Evolutionary conservation across 2,329 filamentous ascomycete genomes (phyloP).

Genomic region (Colletotrichum horii): DNA sequence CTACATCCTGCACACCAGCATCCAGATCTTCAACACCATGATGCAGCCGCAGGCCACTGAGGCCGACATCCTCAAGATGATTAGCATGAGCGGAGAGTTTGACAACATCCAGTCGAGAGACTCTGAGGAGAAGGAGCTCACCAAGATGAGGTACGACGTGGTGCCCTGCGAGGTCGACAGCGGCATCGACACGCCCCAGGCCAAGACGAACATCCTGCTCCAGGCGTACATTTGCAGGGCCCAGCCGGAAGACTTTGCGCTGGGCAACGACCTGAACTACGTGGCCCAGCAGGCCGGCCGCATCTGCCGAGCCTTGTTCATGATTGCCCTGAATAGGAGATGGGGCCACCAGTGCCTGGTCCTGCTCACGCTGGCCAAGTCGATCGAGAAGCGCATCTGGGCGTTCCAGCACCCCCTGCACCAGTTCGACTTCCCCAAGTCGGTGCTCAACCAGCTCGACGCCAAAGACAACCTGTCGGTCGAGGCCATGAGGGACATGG

Average conservation of each 20-base stretch:
- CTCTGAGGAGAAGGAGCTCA: conserved; percentile 87
- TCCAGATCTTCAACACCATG: conserved; percentile 95
- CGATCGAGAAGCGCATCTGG: conserved; percentile 96
- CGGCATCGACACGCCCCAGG: conserved; percentile 73
- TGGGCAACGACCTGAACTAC: conserved; percentile 91
- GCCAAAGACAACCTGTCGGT: conserved; percentile 79
- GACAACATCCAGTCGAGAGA: conserved; percentile 96
- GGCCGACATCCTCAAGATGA: conserved; percentile 93
- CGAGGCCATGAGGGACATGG: conserved; percentile 91
- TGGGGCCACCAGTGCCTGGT: conserved; percentile 97
- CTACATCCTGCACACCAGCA: conserved; percentile 91
- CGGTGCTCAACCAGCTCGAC: conserved; percentile 84
- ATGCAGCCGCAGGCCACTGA: conserved; percentile 88
- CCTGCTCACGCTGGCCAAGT: conserved; percentile 89
- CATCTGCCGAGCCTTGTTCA: conserved; percentile 93
- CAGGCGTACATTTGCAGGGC: conserved; percentile 92
- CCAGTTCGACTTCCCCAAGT: conserved; percentile 89
- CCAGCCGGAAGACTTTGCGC: conserved; percentile 89
- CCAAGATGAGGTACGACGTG: conserved; percentile 70
- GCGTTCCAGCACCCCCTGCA: conserved; percentile 92
- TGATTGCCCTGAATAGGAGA: conserved; percentile 92
- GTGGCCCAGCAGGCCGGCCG: conserved; percentile 94
- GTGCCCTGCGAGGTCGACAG: conserved; percentile 81
- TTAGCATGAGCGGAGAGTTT: conserved; percentile 97
- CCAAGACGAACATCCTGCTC: conserved; percentile 94